Conservation (phyloP, 2,329 filamentous ascomycete species). For the Ophiostoma ulmi region DNA sequence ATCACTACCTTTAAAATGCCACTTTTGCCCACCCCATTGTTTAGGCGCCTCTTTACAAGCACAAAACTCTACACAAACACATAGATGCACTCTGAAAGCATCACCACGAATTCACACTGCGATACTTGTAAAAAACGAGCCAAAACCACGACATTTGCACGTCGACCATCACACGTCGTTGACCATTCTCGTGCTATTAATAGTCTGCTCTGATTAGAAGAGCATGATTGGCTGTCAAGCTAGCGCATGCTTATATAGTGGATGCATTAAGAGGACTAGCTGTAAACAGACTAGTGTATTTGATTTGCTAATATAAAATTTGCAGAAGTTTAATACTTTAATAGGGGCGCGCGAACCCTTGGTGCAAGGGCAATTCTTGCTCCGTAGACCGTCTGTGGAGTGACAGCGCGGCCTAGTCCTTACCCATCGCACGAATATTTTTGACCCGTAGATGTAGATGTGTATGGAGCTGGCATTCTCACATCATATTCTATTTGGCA, state of each 20-base stretch:
- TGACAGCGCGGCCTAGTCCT: neutral
- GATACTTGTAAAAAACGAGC: neutral
- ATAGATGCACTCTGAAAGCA: neutral
- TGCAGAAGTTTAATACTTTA: neutral
- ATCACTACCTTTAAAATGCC: neutral
- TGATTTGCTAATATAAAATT: neutral
- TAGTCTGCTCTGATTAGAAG: slow-evolving; percentile 9
- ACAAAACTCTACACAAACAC: neutral
- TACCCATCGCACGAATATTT: slow-evolving; percentile 12
- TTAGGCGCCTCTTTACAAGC: neutral
- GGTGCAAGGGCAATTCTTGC: slow-evolving; percentile 12
- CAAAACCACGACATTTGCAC: neutral
- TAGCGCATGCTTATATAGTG: slow-evolving; percentile 12
- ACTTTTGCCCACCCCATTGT: neutral
- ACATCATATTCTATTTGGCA: neutral
- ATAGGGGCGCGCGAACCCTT: slow-evolving; percentile 8
- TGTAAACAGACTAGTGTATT: neutral
- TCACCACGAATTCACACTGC: neutral
- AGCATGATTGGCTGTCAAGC: neutral
- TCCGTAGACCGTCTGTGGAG: neutral
- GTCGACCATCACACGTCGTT: slow-evolving; percentile 5
- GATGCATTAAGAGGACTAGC: neutral
- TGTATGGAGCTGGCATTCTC: neutral
- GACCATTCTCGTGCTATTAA: slow-evolving; percentile 10
- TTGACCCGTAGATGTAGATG: neutral